Percentiles rank a stretch among this genome's conserved stretches.
Evolutionary conservation across 2,329 filamentous ascomycete genomes (phyloP).

Genomic region (Ascochyta clinopodiicola): DNA sequence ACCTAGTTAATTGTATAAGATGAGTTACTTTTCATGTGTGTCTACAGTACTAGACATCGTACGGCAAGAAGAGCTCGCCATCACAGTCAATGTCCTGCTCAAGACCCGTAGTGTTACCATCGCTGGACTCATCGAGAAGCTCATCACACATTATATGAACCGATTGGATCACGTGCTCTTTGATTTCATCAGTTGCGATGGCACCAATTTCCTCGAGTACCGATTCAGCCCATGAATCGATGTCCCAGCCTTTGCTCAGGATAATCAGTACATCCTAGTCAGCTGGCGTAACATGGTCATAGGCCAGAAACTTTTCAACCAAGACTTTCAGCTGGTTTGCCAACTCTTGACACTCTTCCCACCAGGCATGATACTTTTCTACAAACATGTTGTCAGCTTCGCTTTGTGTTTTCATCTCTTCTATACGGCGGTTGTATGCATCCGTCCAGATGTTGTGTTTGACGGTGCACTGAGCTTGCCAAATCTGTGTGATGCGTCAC

Average conservation of each 20-base stretch:
- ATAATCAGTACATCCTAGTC: background rate
- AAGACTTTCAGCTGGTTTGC: background rate
- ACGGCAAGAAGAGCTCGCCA: background rate
- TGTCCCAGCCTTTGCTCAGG: background rate
- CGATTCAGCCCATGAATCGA: background rate
- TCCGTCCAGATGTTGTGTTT: background rate
- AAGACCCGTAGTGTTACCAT: background rate
- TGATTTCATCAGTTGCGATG: background rate
- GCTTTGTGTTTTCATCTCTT: background rate
- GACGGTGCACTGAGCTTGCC: background rate
- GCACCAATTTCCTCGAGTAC: background rate
- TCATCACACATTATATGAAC: background rate
- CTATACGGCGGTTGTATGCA: background rate
- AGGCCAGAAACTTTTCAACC: background rate
- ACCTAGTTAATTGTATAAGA: constrained; percentile 48
- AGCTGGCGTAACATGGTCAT: background rate
- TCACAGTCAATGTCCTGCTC: background rate
- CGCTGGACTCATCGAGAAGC: too few species aligned
- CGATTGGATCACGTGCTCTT: background rate
- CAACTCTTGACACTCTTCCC: background rate
- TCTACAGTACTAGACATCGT: background rate
- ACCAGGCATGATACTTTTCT: background rate
- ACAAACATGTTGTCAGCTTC: background rate
- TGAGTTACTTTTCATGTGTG: background rate
- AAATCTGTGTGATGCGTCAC: background rate